A percentile compares a stretch with the other conserved stretches of the same genome.
Conservation (phyloP, 2,329 filamentous ascomycete species). For the Blumeriella jaapii region DNA sequence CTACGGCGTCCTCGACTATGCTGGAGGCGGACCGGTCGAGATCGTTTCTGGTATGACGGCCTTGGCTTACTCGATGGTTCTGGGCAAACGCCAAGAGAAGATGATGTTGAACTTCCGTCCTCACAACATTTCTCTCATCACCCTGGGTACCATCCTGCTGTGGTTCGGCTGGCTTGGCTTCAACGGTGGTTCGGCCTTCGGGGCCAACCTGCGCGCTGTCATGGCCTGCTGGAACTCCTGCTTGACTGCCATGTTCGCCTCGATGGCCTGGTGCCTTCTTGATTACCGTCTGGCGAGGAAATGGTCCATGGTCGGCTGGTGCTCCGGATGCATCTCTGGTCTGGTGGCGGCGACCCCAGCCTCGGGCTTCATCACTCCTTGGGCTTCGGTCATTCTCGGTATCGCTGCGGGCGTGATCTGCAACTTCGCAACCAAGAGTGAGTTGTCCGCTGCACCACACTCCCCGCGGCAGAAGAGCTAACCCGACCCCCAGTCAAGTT, state of each 20-base stretch:
- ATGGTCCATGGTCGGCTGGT: conserved; percentile 55
- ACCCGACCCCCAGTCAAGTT: conserved; percentile 26
- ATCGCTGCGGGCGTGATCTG: conserved; percentile 53
- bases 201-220: conserved; percentile 83
- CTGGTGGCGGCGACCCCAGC: conserved; percentile 60
- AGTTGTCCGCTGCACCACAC: conserved; percentile 7
- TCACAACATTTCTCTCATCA: conserved; percentile 96
- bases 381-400: conserved; percentile 56
- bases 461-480: conserved; percentile 3
- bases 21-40: conserved; percentile 92
- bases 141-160: conserved; percentile 85
- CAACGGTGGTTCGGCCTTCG: conserved; percentile 92
- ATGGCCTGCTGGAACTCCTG: conserved; percentile 99
- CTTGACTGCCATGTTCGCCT: conserved; percentile 65
- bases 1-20: conserved; percentile 91
- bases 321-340: conserved; percentile 59
- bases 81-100: conserved; percentile 92
- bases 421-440: conserved; percentile 56
- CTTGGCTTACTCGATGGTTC: conserved; percentile 88
- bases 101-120: conserved; percentile 99
- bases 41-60: conserved; percentile 90
- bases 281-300: conserved; percentile 65
- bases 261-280: conserved; percentile 87
- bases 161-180: conserved; percentile 99
- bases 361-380: conserved; percentile 56